Evolutionary conservation across 176 grass and related monocot species (phyloP).

Genomic region (Paspalum vaginatum): DNA sequence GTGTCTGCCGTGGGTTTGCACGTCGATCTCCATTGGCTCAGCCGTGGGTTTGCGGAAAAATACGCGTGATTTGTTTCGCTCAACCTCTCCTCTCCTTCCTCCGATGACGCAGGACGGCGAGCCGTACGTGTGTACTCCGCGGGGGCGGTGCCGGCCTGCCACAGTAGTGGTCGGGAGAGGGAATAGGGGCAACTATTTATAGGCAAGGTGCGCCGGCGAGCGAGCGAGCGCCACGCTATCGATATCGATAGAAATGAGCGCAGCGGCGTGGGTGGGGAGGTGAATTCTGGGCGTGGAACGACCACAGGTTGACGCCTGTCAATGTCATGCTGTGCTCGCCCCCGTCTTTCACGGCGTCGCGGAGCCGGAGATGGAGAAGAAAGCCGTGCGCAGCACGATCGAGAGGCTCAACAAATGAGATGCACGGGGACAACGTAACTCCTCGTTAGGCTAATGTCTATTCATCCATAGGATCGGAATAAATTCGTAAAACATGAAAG

Average conservation of each 20-base stretch:
- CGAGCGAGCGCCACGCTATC: constrained; percentile 8
- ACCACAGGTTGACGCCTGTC: constrained; percentile 28
- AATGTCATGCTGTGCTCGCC: not conserved
- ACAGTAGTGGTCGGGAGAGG: constrained; percentile 40
- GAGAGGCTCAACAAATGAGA: not conserved
- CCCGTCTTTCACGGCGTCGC: not conserved
- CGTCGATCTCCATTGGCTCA: constrained; percentile 41
- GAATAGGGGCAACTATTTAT: constrained; percentile 41
- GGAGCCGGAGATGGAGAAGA: not conserved
- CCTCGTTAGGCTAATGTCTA: too few relatives aligned
- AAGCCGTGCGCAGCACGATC: not conserved
- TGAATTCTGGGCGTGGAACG: not conserved
- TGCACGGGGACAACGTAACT: not conserved
- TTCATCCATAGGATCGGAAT: too few relatives aligned
- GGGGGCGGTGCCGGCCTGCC: constrained; percentile 9
- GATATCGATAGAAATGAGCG: constrained; percentile 13
- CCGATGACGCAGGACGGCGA: not conserved
- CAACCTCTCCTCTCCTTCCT: not conserved
- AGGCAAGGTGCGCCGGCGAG: not conserved
- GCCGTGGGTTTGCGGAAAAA: not conserved
- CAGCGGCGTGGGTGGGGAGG: not conserved
- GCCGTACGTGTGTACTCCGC: not conserved
- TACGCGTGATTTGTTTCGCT: not conserved
- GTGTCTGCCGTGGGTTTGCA: not conserved
- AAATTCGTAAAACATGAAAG: too few relatives aligned